Conservation (phyloP, 495 filamentous ascomycete genomes). For the Bacidia rubella region DNA sequence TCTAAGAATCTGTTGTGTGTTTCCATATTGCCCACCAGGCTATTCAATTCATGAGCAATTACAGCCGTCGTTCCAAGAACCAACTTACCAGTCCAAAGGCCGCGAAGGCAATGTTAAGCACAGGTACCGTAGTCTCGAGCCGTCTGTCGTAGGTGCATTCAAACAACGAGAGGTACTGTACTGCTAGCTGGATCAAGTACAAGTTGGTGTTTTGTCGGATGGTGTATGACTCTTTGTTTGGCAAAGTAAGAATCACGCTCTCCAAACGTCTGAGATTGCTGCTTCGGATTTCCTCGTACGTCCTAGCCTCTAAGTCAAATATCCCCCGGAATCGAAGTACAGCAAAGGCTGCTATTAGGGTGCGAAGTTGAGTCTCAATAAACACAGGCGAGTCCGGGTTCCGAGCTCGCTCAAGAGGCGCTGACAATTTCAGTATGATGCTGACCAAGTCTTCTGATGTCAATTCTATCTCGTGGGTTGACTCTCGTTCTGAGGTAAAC, state of each 20-base stretch:
- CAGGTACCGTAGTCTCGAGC: conserved; percentile 1
- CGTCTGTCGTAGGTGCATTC: background rate
- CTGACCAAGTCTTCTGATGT: background rate
- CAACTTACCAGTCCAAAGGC: conserved; percentile 7
- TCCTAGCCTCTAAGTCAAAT: too few species aligned
- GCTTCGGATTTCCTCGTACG: background rate
- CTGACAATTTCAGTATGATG: conserved; percentile 2
- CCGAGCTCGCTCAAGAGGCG: background rate
- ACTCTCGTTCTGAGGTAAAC: background rate
- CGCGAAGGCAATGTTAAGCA: conserved; percentile 5
- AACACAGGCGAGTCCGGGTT: background rate
- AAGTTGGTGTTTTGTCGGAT: background rate
- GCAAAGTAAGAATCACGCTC: background rate
- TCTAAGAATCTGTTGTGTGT: background rate
- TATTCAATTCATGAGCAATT: background rate
- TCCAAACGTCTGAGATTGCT: background rate
- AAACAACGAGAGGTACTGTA: conserved; percentile 12
- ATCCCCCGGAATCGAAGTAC: too few species aligned
- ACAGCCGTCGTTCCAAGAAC: background rate
- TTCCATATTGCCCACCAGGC: conserved; percentile 7
- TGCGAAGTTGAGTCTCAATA: conserved; percentile 6
- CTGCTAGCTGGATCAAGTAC: conserved; percentile 5
- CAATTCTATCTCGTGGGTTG: background rate
- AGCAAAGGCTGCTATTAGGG: conserved; percentile 8
- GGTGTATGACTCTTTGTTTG: background rate